A percentile compares a stretch with the other conserved stretches of the same genome.
Evolutionary conservation across 495 filamentous ascomycete genomes (phyloP).

Genomic region (Penicillium cosmopolitanum): DNA sequence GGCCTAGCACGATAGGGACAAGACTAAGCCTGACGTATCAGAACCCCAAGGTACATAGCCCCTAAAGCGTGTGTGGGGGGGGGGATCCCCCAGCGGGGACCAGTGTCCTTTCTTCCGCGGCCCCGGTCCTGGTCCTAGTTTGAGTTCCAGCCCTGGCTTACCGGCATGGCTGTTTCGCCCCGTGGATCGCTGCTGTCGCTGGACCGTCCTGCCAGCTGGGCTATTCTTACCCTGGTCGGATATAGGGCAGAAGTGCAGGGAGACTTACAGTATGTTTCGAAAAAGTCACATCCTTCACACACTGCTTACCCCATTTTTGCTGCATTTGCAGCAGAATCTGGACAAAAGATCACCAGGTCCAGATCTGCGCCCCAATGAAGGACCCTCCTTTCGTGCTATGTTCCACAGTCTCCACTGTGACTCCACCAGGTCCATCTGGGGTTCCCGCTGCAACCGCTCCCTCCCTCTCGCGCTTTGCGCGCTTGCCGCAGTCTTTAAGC

Average conservation of each 20-base stretch:
- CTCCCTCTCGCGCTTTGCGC: constrained; percentile 45
- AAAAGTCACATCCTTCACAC: neutral
- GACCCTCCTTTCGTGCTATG: constrained; percentile 5
- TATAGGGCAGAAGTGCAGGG: constrained; percentile 21
- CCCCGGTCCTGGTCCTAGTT: constrained; percentile 7
- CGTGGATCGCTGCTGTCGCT: neutral
- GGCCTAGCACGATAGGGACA: constrained; percentile 14
- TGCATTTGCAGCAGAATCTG: constrained; percentile 6
- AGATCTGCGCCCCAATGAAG: constrained; percentile 12
- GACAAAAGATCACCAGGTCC: constrained; percentile 23
- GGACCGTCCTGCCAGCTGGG: neutral
- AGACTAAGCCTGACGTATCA: constrained; percentile 26
- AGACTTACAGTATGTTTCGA: neutral
- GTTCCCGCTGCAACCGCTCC: constrained; percentile 46
- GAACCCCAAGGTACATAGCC: neutral
- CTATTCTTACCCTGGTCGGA: neutral
- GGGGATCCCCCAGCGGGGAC: constrained; percentile 13
- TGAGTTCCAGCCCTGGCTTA: neutral
- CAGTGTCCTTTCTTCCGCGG: constrained; percentile 20
- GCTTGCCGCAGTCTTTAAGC: constrained; percentile 40
- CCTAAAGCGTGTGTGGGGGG: constrained; percentile 13
- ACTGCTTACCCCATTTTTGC: neutral
- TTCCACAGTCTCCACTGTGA: constrained; percentile 29
- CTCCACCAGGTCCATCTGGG: constrained; percentile 35
- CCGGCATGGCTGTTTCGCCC: neutral